Evolutionary conservation across 805 yeast genomes (phyloP), one percentile per base, ranked within the genome.

Genomic region (Wickerhamomyces canadensis): DNA sequence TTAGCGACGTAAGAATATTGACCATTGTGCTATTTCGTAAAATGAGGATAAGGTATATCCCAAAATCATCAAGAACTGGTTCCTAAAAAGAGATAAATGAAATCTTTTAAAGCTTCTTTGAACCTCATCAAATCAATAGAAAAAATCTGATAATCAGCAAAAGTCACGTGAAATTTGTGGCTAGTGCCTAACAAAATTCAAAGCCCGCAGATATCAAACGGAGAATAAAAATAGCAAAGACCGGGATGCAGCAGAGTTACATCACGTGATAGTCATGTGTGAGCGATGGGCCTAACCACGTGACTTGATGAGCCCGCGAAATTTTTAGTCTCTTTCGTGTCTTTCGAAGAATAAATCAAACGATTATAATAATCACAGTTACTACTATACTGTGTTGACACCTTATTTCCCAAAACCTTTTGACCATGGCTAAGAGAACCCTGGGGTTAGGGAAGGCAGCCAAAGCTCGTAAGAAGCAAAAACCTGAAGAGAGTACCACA

Each of bases 361-460:
- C n/a, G n/a, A n/a, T n/a, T n/a, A n/a, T n/a, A n/a, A n/a, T n/a
- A n/a, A n/a, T n/a, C n/a, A n/a, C n/a, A n/a, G n/a, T n/a, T n/a
- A n/a, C n/a, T n/a, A n/a, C n/a, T n/a, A n/a, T n/a, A n/a, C n/a
- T n/a, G n/a, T n/a, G n/a, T n/a, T n/a, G n/a, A n/a, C n/a, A n/a
- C n/a, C n/a, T n/a, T n/a, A n/a, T n/a, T n/a, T n/a, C 5, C 7
- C 7, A 21, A 21, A 10, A 21, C 23, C 23, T 21, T 10, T 53
- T 11, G 8, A 33, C 1, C 8, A 75, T 74, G 81, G 80, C 72
- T 22, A 81, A 81, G 49, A 71, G 88, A 64, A 77, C 84, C 8
- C 55, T 75, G 37, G 87, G 87, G 19, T 55, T 81, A 37, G 83
- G 84, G 4, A 76, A 74, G 42, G 68, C 78, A 32, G 65, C 78